phyloP scores from a whole-genome alignment of 163 green algal species.

The Scenedesmus sp. region DNA sequence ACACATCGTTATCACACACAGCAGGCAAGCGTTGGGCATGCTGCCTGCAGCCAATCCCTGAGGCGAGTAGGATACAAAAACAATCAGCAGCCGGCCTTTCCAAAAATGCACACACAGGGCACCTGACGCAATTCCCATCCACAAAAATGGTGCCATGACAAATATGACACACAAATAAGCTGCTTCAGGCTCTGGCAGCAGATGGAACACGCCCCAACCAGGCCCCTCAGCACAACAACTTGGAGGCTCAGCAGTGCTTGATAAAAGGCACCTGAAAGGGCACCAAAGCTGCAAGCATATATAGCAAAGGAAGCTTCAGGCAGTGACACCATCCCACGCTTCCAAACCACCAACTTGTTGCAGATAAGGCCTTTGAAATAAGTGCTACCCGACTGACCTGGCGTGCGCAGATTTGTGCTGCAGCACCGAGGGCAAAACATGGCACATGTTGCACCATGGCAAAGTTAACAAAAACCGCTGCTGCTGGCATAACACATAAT shows the following conservation, averaged over 20 bases:
- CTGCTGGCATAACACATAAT: too few species aligned
- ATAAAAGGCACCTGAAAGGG: not conserved
- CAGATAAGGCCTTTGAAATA: too few species aligned
- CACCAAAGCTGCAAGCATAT: not conserved
- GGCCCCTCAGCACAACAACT: not conserved
- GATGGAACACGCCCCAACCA: not conserved
- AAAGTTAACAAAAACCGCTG: too few species aligned
- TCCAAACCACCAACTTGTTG: too few species aligned
- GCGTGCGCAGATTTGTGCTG: too few species aligned
- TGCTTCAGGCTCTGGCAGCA: not conserved
- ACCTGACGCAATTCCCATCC: not conserved
- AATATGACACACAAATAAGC: not conserved
- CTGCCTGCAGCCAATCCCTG: not conserved
- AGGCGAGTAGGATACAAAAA: not conserved
- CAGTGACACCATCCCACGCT: too few species aligned
- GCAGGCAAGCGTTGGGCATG: not conserved
- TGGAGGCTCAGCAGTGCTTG: not conserved
- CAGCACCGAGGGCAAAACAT: too few species aligned
- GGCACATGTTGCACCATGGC: too few species aligned
- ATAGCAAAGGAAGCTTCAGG: too few species aligned
- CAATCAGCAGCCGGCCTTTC: not conserved
- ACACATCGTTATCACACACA: not conserved
- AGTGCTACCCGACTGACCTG: too few species aligned
- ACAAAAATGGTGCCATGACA: not conserved
- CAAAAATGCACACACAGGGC: not conserved